Base-by-base conservation (phyloP, 1,284 basidiomycete species). In the Trametes versicolor region DNA sequence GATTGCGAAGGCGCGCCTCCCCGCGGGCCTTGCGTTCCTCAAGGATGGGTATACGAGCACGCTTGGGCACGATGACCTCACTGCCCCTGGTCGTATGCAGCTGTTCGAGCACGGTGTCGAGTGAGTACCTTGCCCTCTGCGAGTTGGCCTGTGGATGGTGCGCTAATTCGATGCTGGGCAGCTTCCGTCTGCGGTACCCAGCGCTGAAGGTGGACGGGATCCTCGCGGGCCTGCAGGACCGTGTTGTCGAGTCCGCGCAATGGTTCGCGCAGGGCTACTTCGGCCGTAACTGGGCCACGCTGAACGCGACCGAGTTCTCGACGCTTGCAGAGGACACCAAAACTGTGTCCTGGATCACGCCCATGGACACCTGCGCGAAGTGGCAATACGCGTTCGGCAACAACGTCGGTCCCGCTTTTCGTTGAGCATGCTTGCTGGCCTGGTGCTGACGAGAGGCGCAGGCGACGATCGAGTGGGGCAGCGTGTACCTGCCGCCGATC, bases 181-280 rank as follows among this genome's bases (percentile, higher is more conserved):
- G 67, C 49, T 79, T 82, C 69, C 73, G 73, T 43, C 65, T 83
- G 21, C 75, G 74, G 43, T 83, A 82, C 65, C 80, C 80, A 9
- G 59, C 76, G 36, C 72, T 81, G 47, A 69, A 70, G 50, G 81
- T 79, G 21, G 75, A 78, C 17, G 65, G 69, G 4, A 73, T 85
- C 36, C 67, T 82, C 12, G 82, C 79, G n/a, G 82, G 80, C 19
- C 64, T 75, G n/a, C 78, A 83, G 63, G 81, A 82, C 64, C 77
- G 82, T 56, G 75, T 81, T 34, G 65, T 82, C 21, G 81, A 84
- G 65, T 81, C 79, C 7, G 78, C 83, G 0, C 75, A 81, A 66
- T 85, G 81, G 77, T 84, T 85, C 65, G 76, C 77, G 21, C 72
- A 78, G 37, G 81, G 81, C 5, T 80, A 82, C 69, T 81, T 82